Base-by-base conservation (phyloP, 192 early-diverging fungal genomes). In the Coemansia sp. region DNA sequence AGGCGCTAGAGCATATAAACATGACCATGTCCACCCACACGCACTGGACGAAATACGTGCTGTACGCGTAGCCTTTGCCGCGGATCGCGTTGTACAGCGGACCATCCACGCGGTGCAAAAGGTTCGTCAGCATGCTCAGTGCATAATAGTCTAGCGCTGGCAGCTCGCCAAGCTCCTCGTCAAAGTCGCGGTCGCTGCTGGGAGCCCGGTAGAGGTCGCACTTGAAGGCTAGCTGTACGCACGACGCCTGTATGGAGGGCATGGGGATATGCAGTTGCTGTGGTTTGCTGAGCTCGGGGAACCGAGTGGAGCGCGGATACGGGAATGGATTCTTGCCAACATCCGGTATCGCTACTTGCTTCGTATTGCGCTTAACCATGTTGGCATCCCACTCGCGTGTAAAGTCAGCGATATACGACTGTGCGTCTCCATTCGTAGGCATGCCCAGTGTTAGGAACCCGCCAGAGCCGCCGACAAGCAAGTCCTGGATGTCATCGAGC, bases 1-100 rank as follows among this genome's bases (percentile, higher is more conserved):
- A 68, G 1, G 82, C 85, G 11, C 70, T 43, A 13, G 24, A 34
- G 46, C 71, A 73, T 11, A 11, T n/a, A 10, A 81, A 74, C 13
- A 79, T 34, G 6, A 93, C 69, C 63, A 85, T 80, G 13, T 87
- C 86, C 0, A 86, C 67, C 91, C 92, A 92, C 31, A 84, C 22
- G n/a, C 76, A 72, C 16, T 87, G 71, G 29, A 70, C 62, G 22
- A 95, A 67, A 3, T 82, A 85, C 12, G 88, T 87, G 66, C 87
- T 91, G 73, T 96, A 96, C 0, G 94, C 92, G 63, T 87, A 93
- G 24, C 91, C 90, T 31, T 82, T 81, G 16, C 93, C 93, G 42
- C 94, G 88, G 27, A 94, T 87, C 0, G 89, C 88, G 10, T 85
- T 90, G 80, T 89, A 93, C 5, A 96, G 78, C 0, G 92, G 92